Percentiles rank a stretch among this genome's conserved stretches.
These are phyloP conservation scores for Mycena polygramma DNA, from an alignment of 768 basidiomycete genomes.

Conservation along the genomic window DNA sequence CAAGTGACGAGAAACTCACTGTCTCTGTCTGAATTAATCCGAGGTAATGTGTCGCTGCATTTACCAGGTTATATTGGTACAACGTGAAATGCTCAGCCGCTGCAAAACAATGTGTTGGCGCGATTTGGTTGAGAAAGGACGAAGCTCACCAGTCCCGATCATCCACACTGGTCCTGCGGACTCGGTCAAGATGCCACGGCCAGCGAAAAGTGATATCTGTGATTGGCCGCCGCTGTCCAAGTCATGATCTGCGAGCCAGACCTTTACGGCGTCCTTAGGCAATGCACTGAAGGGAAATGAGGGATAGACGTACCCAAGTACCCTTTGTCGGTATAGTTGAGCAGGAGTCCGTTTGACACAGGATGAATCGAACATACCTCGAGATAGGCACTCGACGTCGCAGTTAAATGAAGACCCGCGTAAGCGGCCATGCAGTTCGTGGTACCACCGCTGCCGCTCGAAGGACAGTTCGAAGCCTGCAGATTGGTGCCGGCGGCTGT, in stretches of 20 bases:
- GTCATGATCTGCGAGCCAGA: constrained; percentile 78
- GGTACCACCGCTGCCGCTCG: constrained; percentile 54
- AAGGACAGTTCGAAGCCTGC: constrained; percentile 59
- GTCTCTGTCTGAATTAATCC: constrained; percentile 83
- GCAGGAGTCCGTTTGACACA: too few relatives aligned
- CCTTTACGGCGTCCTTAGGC: constrained; percentile 7
- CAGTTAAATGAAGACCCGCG: constrained; percentile 71
- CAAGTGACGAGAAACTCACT: constrained; percentile 53
- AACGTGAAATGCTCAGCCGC: constrained; percentile 70
- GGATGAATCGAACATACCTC: too few relatives aligned
- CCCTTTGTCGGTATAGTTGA: too few relatives aligned
- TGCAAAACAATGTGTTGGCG: constrained; percentile 14
- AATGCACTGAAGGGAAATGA: constrained; percentile 2
- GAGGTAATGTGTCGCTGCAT: constrained; percentile 76
- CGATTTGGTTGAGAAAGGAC: constrained; percentile 12
- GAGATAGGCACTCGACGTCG: constrained; percentile 67
- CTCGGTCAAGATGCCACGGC: constrained; percentile 81
- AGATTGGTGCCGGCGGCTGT: constrained; percentile 68
- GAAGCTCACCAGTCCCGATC: constrained; percentile 67
- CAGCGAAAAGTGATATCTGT: constrained; percentile 67
- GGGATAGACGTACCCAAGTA: constrained; percentile 43
- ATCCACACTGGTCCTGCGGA: constrained; percentile 80
- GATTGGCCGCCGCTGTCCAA: constrained; percentile 67
- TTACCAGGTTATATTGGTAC: constrained; percentile 79
- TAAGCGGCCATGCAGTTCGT: constrained; percentile 73